Conservation (phyloP, 192 early-diverging fungal species). For the Rhizophagus prolifer region DNA sequence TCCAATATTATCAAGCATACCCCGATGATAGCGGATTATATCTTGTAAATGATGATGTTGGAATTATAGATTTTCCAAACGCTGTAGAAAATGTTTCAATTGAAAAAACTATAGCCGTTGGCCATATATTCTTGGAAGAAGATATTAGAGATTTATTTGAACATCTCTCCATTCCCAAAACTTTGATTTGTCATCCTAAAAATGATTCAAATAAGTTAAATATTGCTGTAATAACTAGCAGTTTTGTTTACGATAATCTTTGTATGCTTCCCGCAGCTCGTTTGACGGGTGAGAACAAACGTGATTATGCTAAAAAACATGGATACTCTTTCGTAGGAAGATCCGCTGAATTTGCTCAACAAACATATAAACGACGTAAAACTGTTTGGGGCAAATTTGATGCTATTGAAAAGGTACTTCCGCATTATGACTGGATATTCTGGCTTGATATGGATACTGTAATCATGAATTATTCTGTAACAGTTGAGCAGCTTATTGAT, state of each 20-base stretch:
- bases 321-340: conserved; percentile 58
- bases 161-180: conserved; percentile 34
- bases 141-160: conserved; percentile 43
- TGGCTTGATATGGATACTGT: conserved; percentile 68
- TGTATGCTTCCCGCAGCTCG: conserved; percentile 56
- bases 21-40: not conserved
- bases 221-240: conserved; percentile 53
- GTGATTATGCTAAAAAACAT: conserved; percentile 47
- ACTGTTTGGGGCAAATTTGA: conserved; percentile 64
- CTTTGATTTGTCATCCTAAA: conserved; percentile 31
- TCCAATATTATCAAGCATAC: not conserved
- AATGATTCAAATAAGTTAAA: conserved; percentile 27
- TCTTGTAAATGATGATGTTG: conserved; percentile 31
- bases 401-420: conserved; percentile 53
- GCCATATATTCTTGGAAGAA: conserved; percentile 46
- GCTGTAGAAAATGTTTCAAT: conserved; percentile 41
- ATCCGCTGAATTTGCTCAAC: conserved; percentile 54
- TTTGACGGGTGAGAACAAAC: conserved; percentile 52
- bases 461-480: conserved; percentile 44
- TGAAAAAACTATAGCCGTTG: conserved; percentile 38
- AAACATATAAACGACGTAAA: conserved; percentile 44
- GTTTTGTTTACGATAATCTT: conserved; percentile 51
- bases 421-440: conserved; percentile 61
- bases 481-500: conserved; percentile 42
- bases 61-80: conserved; percentile 45